phyloP scores from a whole-genome alignment of 2,329 filamentous ascomycete species.

The Cercospora nicotianae region DNA sequence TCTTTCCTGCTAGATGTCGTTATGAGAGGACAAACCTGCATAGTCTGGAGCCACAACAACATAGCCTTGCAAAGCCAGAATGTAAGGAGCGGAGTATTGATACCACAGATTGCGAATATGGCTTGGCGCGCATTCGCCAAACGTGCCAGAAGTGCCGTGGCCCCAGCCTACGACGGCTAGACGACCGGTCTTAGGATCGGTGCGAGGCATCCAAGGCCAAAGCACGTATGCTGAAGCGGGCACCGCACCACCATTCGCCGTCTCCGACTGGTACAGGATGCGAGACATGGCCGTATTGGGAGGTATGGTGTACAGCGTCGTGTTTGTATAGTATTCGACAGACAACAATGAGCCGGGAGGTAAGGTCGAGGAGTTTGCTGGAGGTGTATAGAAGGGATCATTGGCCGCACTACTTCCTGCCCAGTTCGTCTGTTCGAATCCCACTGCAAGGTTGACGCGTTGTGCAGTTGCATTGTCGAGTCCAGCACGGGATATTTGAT shows the following conservation, averaged over 20 bases:
- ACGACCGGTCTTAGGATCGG: slow-evolving; percentile 9
- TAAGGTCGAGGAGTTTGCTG: slow-evolving; percentile 27
- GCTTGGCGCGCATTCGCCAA: slow-evolving; percentile 31
- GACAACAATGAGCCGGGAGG: slow-evolving; percentile 43
- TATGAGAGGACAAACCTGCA: neutral
- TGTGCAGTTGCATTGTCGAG: slow-evolving; percentile 23
- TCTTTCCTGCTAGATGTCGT: neutral
- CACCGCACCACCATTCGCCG: neutral
- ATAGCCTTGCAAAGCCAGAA: slow-evolving; percentile 36
- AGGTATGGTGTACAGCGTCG: slow-evolving; percentile 44
- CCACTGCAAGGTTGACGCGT: slow-evolving; percentile 31
- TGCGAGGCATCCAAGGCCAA: slow-evolving; percentile 48
- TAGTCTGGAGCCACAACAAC: slow-evolving; percentile 35
- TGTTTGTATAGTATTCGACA: slow-evolving; percentile 44
- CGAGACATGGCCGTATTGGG: slow-evolving; percentile 24
- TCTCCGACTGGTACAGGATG: neutral
- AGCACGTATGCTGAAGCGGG: slow-evolving; percentile 30
- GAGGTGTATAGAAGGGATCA: slow-evolving; percentile 15
- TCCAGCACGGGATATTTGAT: slow-evolving; percentile 28
- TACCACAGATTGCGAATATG: slow-evolving; percentile 36
- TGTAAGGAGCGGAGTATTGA: slow-evolving; percentile 31
- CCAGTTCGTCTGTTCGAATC: slow-evolving; percentile 35
- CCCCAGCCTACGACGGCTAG: slow-evolving; percentile 30
- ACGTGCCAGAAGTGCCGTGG: slow-evolving; percentile 24
- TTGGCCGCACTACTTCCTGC: slow-evolving; percentile 20